Base-by-base conservation (phyloP, 306 rosid genomes). In the Dryas alaskensis region DNA sequence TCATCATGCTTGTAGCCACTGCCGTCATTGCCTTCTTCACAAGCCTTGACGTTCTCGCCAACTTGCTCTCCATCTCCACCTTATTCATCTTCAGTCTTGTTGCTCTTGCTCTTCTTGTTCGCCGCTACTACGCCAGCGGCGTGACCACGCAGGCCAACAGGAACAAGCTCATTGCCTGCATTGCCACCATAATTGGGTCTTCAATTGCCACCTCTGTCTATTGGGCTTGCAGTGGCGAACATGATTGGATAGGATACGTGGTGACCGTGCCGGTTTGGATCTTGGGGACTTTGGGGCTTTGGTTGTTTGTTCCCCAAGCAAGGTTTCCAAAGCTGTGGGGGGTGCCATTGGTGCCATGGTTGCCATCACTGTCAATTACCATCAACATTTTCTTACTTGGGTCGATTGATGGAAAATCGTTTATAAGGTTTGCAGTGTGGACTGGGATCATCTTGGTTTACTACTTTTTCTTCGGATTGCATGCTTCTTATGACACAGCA, bases 331-430 rank as follows among this genome's bases (percentile, higher is more conserved):
- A 78, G 54, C 52, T 86, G 4, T 92, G 97, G 97, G 97, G 96
- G 0, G 92, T 86, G 13, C 97, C 97, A 1, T 52, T 92, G 65
- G 90, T 92, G 44, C 97, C 97, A 2, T 92, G 87, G 92, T 40
- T 92, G 39, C 97, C 97, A 22, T 88, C 93, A 2, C 8, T 81
- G 0, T 92, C 97, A 0, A 88, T 92, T 44, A 88, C 86, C 50
- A 82, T 92, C 3, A 92, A 92, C 78, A 75, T 92, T 13, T 92
- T 92, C 81, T 87, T 92, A 60, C 87, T 92, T 16, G 97, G 97
- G 45, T 92, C 97, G 1, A 85, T 92, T 6, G 98, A 92, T 31
- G 74, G 5, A 3, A 47, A 53, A 0, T 92, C 98, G 0, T 92
- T 83, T 46, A 42, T 4, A 49, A 92, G 95, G 68, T 89, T 91